Evolutionary conservation across 768 basidiomycete species (phyloP), one percentile per base, ranked within the genome.

Genomic region (Tephrocybe sp.): DNA sequence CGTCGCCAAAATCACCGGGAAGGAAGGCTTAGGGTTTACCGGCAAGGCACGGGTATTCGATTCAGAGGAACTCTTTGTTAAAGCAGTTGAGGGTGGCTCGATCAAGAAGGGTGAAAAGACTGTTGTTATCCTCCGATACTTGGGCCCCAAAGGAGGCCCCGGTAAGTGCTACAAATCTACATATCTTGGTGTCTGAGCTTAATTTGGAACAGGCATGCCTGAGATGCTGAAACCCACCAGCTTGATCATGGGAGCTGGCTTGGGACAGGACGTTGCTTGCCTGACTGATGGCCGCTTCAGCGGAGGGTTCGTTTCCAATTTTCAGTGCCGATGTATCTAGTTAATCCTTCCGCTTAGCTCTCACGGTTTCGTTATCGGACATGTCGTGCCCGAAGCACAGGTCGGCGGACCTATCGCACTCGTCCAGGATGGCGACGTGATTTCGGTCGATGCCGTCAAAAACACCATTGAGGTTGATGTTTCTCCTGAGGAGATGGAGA

Each of bases 191-290:
- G 38, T 55, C 60, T 64, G 64, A 59, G 19, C 39, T 65, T 22
- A 59, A 47, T 40, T 53, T 44, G 50, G 51, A 49, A 39, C 63
- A 88, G 93, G 94, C 56, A 99, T 99, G 96, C 96, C 94, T 44
- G 97, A 99, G 75, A 99, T 99, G 97, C 78, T 98, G 52, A 98
- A 98, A 67, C 95, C 95, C 20, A 98, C 96, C 30, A 92, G 91
- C 73, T 67, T 98, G 63, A 94, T 99, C 68, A 98, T 99, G 92
- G 97, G 97, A 49, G 97, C 97, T 11, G 97, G 97, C 10, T 78
- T 98, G 10, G 97, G 97, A 10, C 74, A 88, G 58, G 96, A 98
- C 60, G 97, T 98, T 43, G 96, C 96, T 34, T 98, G 92, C 68
- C 70, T 99, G 58, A 99, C 97, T 14, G 96, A 99, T 71, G 97